A percentile compares a stretch with the other conserved stretches of the same genome.
These are phyloP conservation scores for Tilletia indica DNA, from an alignment of 1,284 basidiomycete genomes.

Conservation along the genomic window DNA sequence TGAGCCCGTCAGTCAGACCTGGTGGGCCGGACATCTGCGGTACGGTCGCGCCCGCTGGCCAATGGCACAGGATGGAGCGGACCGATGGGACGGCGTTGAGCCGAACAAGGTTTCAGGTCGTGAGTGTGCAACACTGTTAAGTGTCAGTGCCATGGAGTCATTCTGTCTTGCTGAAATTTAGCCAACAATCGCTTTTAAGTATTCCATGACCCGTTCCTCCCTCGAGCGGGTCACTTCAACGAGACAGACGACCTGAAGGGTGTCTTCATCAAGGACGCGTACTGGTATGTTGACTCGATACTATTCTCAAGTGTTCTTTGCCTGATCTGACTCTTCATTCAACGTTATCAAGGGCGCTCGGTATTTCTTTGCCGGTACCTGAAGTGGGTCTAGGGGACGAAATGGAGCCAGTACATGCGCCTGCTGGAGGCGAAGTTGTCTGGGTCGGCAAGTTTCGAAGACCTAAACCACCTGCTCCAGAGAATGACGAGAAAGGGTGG, in stretches of 20 bases:
- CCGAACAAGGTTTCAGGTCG: constrained; percentile 33
- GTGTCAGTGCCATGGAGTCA: too few species aligned
- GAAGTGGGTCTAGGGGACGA: constrained; percentile 21
- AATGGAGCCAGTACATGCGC: constrained; percentile 37
- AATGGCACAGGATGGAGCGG: constrained; percentile 31
- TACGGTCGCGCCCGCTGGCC: constrained; percentile 39
- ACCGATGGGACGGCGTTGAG: constrained; percentile 30
- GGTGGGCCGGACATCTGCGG: constrained; percentile 41
- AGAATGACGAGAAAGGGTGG: constrained; percentile 40
- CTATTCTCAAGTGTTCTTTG: not conserved
- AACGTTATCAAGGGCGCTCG: constrained; percentile 20
- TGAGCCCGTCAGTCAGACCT: constrained; percentile 23
- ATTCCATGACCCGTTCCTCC: constrained; percentile 42
- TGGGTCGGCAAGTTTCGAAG: constrained; percentile 36
- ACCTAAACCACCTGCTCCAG: constrained; percentile 29
- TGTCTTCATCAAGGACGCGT: constrained; percentile 33
- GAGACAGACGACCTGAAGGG: constrained; percentile 24
- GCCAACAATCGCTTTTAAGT: not conserved
- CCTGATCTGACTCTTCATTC: constrained; percentile 15
- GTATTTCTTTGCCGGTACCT: constrained; percentile 22
- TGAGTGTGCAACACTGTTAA: not conserved
- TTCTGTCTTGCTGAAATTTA: too few species aligned
- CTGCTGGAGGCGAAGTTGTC: constrained; percentile 43
- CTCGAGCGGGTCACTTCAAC: constrained; percentile 15
- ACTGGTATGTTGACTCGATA: constrained; percentile 33